Base-by-base conservation (phyloP, 305 asterid species). In the Solanum hybrid region DNA sequence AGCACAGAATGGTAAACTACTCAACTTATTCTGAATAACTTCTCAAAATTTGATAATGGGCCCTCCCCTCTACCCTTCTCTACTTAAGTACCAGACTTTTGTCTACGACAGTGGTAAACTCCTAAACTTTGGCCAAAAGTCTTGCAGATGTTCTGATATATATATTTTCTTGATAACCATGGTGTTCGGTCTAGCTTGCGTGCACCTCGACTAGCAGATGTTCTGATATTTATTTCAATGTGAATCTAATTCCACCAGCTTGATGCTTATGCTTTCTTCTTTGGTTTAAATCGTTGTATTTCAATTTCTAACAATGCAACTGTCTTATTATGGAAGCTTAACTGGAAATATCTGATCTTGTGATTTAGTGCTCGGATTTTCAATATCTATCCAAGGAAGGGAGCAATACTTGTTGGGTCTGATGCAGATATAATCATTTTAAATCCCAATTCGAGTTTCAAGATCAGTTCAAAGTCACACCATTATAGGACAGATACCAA, bases 311-410 rank as follows among this genome's bases (percentile, higher is more conserved):
- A 81, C 67, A 75, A 73, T 39, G 28, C 69, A 39, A 40, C 40
- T 28, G 74, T 40, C 81, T 71, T 73, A 36, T 40, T n/a, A 42
- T 75, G 31, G 86, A 88, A 74, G 81, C 84, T 77, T 88, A 77
- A 88, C 36, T 88, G 31, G 61, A 76, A 29, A 46, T 28, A 88
- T 18, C 33, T 76, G 86, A 76, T 88, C 79, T 51, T 88, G 29
- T 11, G 16, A 79, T 40, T 90, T 87, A 98, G 99, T 93, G 99
- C 99, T 83, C 94, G 91, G 90, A 93, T 95, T 89, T 98, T 97
- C 97, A 97, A 97, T 92, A 94, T 97, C 79, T 97, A 96, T 92
- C 99, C 99, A 61, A 95, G 95, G 89, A 97, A 97, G 93, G 99
- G 99, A 5, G 99, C 99, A 31, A 94, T 97, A 90, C 95, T 96